These are phyloP conservation scores for Pelagomonas calceolata DNA, from an alignment of 108 stramenopile genomes.

Conservation along the genomic window DNA sequence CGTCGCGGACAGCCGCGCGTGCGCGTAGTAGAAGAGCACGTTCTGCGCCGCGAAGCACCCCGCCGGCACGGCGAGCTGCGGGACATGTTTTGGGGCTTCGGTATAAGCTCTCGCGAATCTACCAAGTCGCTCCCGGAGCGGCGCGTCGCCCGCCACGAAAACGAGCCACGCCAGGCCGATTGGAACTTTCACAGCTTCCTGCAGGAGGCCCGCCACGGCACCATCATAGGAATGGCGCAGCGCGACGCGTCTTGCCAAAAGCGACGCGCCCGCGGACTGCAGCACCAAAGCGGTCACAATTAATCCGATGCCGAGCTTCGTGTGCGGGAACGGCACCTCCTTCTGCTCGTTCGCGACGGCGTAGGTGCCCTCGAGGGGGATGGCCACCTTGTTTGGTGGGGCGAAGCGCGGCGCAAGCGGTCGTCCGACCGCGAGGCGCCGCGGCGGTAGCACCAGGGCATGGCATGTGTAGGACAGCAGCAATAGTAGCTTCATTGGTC, in stretches of 20 bases:
- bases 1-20: background rate
- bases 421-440: no score
- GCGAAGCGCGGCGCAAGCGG: no score
- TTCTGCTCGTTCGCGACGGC: no score
- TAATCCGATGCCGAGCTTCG: no score
- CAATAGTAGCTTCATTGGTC: no score
- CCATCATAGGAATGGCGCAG: background rate
- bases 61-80: background rate
- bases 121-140: no score
- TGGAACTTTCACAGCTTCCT: background rate
- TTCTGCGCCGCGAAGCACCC: background rate
- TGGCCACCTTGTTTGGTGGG: no score
- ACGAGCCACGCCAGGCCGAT: background rate
- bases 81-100: background rate
- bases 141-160: background rate
- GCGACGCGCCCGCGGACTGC: background rate
- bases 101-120: background rate
- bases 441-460: no score
- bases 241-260: background rate
- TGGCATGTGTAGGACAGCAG: no score
- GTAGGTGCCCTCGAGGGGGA: no score
- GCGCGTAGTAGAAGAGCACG: background rate
- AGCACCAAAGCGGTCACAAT: background rate
- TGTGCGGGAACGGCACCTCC: no score
- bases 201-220: background rate